These are phyloP conservation scores for Coprinopsis cinerea DNA, from an alignment of 768 basidiomycete species.

Conservation along the genomic window DNA sequence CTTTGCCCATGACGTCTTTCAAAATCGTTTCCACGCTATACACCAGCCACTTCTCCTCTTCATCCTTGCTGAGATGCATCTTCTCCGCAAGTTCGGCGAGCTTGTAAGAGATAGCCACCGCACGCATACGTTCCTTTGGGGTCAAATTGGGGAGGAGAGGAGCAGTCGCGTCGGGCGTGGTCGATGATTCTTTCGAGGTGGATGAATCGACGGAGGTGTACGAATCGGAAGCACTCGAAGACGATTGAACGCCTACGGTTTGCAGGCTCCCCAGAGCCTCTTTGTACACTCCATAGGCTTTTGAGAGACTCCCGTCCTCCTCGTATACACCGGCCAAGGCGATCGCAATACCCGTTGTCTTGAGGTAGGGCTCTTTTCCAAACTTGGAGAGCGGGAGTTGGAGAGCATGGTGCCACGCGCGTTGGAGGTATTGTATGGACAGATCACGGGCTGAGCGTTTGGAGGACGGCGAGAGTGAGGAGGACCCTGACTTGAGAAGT, in stretches of 20 bases:
- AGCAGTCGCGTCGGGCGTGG: not conserved
- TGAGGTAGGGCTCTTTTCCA: constrained; percentile 45
- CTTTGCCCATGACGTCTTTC: constrained; percentile 24
- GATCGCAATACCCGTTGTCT: constrained; percentile 62
- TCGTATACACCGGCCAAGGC: constrained; percentile 55
- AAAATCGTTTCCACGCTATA: constrained; percentile 40
- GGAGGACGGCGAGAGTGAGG: too few species aligned
- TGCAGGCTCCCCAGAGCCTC: constrained; percentile 31
- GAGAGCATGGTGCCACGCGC: not conserved
- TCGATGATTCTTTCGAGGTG: constrained; percentile 18
- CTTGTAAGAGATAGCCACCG: constrained; percentile 35
- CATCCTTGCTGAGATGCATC: constrained; percentile 26
- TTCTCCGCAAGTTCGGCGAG: constrained; percentile 36
- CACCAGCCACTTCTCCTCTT: constrained; percentile 38
- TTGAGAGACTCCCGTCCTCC: constrained; percentile 26
- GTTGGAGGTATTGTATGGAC: not conserved
- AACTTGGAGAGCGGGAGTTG: not conserved
- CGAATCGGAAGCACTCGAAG: not conserved
- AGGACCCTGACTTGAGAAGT: constrained; percentile 41
- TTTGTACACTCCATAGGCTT: constrained; percentile 34
- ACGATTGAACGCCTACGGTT: not conserved
- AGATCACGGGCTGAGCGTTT: too few species aligned
- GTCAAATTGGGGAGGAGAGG: constrained; percentile 10
- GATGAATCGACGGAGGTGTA: not conserved
- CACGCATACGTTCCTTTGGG: constrained; percentile 26